phyloP scores from a whole-genome alignment of 371 early-diverging fungal species.

The Rhizopus arrhizus region DNA sequence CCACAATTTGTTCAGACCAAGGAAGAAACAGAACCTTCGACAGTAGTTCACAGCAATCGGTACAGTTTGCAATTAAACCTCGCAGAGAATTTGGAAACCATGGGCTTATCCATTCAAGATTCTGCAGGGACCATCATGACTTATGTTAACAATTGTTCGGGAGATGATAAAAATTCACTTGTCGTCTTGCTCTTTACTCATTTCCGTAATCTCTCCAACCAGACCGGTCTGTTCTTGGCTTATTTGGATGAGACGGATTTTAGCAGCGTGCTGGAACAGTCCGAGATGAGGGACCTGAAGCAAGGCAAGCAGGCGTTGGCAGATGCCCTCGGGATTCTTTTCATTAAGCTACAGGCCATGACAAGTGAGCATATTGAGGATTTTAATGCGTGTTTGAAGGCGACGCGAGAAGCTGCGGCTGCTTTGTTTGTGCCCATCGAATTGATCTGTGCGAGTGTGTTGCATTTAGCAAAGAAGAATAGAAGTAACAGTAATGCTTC shows the following conservation, averaged over 20 bases:
- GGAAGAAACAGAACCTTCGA: background rate
- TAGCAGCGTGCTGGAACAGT: conserved; percentile 7
- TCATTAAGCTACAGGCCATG: conserved; percentile 62
- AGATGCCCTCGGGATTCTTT: conserved; percentile 65
- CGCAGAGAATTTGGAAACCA: conserved; percentile 26
- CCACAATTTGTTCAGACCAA: conserved; percentile 15
- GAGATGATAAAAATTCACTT: conserved; percentile 18
- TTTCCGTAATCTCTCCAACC: conserved; percentile 49
- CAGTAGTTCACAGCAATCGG: background rate
- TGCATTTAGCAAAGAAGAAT: conserved; percentile 14
- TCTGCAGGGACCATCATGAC: conserved; percentile 35
- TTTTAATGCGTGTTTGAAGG: conserved; percentile 6
- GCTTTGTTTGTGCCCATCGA: conserved; percentile 23
- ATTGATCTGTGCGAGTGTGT: conserved; percentile 25
- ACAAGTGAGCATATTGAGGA: conserved; percentile 34
- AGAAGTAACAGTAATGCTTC: conserved; percentile 24
- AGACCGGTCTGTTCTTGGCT: conserved; percentile 35
- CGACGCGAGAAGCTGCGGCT: conserved; percentile 24
- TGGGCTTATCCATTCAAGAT: conserved; percentile 31
- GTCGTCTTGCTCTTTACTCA: conserved; percentile 49
- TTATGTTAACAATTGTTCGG: conserved; percentile 8
- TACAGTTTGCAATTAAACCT: conserved; percentile 25
- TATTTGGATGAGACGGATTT: conserved; percentile 35
- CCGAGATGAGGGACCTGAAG: conserved; percentile 14
- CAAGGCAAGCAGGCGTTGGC: conserved; percentile 41